Evolutionary conservation across 768 basidiomycete genomes (phyloP).

Genomic region (Rhodotorula babjevae): DNA sequence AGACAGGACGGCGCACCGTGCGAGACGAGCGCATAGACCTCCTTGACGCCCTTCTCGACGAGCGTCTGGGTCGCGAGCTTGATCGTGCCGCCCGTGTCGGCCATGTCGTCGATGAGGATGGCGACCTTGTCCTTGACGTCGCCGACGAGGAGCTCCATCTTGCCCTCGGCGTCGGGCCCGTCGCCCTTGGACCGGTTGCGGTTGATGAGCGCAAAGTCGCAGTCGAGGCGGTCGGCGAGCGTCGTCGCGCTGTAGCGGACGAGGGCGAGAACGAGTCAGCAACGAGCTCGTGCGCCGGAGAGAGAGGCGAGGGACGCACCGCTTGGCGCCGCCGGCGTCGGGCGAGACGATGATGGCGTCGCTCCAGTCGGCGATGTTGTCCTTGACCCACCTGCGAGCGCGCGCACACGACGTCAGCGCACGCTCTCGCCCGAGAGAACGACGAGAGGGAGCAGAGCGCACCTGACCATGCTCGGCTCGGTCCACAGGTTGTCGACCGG

Average conservation of each 20-base stretch:
- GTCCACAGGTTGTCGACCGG: conserved; percentile 97
- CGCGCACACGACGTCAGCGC: background rate
- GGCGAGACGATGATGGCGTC: conserved; percentile 90
- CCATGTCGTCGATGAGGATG: conserved; percentile 97
- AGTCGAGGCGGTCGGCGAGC: conserved; percentile 88
- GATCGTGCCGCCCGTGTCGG: conserved; percentile 89
- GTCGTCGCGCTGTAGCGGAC: conserved; percentile 65
- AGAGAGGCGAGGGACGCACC: conserved; percentile 55
- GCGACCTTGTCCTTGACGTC: conserved; percentile 88
- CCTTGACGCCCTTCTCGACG: conserved; percentile 79
- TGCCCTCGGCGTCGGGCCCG: conserved; percentile 43
- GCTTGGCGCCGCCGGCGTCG: conserved; percentile 96
- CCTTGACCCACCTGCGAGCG: conserved; percentile 66
- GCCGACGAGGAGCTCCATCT: conserved; percentile 89
- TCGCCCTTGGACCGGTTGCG: conserved; percentile 65
- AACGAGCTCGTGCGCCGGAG: too few species aligned
- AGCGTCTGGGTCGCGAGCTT: conserved; percentile 77
- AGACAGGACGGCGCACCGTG: conserved; percentile 60
- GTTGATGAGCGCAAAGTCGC: conserved; percentile 94
- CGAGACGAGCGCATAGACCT: conserved; percentile 80
- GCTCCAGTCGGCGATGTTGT: conserved; percentile 75
- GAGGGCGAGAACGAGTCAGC: background rate
- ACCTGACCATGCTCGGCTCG: conserved; percentile 83
- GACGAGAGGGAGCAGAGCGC: background rate
- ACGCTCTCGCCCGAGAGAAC: too few species aligned